A percentile compares a stretch with the other conserved stretches of the same genome.
Evolutionary conservation across 345 rosid species (phyloP).

Genomic region (Corchorus capsularis): DNA sequence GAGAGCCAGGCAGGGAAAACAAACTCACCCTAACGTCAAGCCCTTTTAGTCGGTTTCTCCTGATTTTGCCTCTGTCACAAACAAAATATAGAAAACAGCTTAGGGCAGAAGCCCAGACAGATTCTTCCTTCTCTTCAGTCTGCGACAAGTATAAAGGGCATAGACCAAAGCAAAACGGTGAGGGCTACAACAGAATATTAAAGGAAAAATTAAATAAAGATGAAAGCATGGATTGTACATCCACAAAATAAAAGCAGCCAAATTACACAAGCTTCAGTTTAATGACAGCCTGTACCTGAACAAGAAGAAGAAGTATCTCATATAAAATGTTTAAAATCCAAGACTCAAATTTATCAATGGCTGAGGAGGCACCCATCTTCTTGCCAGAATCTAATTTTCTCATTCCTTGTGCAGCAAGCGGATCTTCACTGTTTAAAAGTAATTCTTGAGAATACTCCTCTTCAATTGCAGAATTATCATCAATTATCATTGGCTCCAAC

Average conservation of each 20-base stretch:
- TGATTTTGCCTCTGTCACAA: slow-evolving; percentile 85
- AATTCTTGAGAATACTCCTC: slow-evolving; percentile 80
- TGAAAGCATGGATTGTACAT: neutral
- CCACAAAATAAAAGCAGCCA: slow-evolving; percentile 5
- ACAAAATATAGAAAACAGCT: slow-evolving; percentile 97
- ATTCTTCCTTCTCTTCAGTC: slow-evolving; percentile 88
- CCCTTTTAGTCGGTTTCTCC: slow-evolving; percentile 76
- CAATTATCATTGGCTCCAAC: slow-evolving; percentile 75
- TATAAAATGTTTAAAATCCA: slow-evolving; percentile 91
- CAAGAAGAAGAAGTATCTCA: slow-evolving; percentile 90
- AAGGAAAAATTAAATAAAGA: slow-evolving; percentile 3
- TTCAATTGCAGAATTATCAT: slow-evolving; percentile 75
- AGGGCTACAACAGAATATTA: neutral
- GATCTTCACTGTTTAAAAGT: slow-evolving; percentile 57
- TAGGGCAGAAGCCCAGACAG: slow-evolving; percentile 95
- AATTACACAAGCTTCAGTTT: slow-evolving; percentile 1
- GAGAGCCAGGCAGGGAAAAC: slow-evolving; percentile 14
- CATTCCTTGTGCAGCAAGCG: slow-evolving; percentile 50
- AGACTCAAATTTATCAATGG: slow-evolving; percentile 76
- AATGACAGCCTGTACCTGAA: slow-evolving; percentile 60
- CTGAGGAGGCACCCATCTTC: slow-evolving; percentile 56
- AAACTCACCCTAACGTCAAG: slow-evolving; percentile 93
- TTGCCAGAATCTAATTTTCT: slow-evolving; percentile 50
- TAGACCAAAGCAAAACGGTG: slow-evolving; percentile 16
- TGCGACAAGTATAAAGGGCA: slow-evolving; percentile 37